Base-by-base conservation (phyloP, 495 filamentous ascomycete species). In the Penicillium arizonense region DNA sequence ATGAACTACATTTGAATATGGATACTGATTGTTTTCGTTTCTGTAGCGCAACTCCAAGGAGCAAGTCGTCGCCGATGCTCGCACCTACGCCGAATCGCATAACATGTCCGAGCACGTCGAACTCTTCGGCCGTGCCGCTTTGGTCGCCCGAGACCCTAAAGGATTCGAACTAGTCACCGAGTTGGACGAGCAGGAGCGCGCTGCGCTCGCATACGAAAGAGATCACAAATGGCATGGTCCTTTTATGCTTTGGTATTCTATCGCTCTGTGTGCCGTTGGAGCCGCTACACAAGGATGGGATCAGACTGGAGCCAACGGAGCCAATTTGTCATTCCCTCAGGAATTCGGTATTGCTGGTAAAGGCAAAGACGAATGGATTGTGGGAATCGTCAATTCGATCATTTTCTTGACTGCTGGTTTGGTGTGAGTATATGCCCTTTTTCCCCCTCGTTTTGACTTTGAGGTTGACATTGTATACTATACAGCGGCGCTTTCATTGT, bases 281-380 rank as follows among this genome's bases (percentile, higher is more conserved):
- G 69, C 69, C 8, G 69, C 69, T 5, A 73, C 66, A 2, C 69
- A 73, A 52, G 80, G 80, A 26, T 87, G 82, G 85, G 85, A 87
- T 66, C 83, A 87, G 58, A 86, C 84, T 4, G 85, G 83, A 6
- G 79, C 80, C 42, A 87, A 88, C 55, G 85, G 85, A 20, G 85
- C 84, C 24, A 87, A 87, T 52, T 55, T 87, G 52, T 71, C 72
- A 6, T 87, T 84, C 63, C 79, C 77, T 0, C 24, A 62, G 14
- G 78, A 76, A 21, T 82, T 87, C 43, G 73, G 73, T 4, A 79
- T 86, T 28, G 65, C 65, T 1, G 63, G 73, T 4, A 35, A 46
- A 16, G 63, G 64, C 4, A 56, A 49, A 7, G 79, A 87, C 52
- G 63, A 73, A 7, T 85, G 82, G 75, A 74, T 87, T 32, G 71